Evolutionary conservation across 345 rosid genomes (phyloP).

Genomic region (Eutrema yunnanense): DNA sequence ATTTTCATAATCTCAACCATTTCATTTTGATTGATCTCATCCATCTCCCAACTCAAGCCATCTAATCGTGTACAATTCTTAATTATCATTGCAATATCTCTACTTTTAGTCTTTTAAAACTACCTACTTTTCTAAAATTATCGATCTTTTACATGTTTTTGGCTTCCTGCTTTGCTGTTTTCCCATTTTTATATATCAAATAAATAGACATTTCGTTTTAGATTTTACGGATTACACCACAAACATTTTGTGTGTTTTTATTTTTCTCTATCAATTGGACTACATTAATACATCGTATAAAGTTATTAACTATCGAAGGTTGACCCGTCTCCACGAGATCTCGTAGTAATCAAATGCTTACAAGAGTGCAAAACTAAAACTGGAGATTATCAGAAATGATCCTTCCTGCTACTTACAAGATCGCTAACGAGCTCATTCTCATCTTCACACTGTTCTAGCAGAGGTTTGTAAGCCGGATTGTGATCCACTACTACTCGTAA

Average conservation of each 20-base stretch:
- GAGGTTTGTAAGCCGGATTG: slow-evolving; percentile 39
- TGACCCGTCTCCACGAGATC: not conserved
- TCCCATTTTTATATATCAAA: too few relatives aligned
- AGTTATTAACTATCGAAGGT: not conserved
- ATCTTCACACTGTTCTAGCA: slow-evolving; percentile 56
- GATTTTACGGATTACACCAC: too few relatives aligned
- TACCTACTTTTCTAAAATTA: too few relatives aligned
- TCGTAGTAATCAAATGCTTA: not conserved
- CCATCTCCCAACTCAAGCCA: too few relatives aligned
- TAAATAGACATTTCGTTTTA: too few relatives aligned
- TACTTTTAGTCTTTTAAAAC: too few relatives aligned
- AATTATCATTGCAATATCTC: too few relatives aligned
- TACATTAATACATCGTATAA: not conserved
- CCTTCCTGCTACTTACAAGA: slow-evolving; percentile 25
- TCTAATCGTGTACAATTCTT: too few relatives aligned
- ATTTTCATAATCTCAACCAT: too few relatives aligned
- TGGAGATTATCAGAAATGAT: slow-evolving; percentile 9
- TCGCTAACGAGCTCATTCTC: slow-evolving; percentile 28
- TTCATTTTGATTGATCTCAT: too few relatives aligned
- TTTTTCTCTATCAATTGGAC: not conserved
- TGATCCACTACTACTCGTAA: slow-evolving; percentile 55
- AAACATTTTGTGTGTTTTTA: not conserved
- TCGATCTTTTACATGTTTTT: too few relatives aligned
- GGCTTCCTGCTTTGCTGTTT: too few relatives aligned
- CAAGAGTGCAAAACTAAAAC: not conserved